Conservation (phyloP, 2,329 filamentous ascomycete species). For the Exserohilum rostratum region DNA sequence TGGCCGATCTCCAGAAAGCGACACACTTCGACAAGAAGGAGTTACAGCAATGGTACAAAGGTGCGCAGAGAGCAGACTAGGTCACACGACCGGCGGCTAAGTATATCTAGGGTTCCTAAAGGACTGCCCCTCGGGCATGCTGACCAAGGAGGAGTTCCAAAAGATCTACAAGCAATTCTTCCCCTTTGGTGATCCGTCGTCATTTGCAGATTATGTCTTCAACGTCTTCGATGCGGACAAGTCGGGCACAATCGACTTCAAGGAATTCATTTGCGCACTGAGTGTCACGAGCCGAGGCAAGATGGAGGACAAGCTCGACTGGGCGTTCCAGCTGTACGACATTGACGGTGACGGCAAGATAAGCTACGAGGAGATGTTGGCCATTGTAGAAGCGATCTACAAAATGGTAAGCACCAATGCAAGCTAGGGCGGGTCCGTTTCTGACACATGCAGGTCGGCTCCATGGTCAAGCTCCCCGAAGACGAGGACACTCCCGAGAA, state of each 20-base stretch:
- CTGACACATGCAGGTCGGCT: constrained; percentile 73
- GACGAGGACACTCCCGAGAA: constrained; percentile 99
- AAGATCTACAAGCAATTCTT: constrained; percentile 99
- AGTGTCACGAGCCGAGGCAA: constrained; percentile 96
- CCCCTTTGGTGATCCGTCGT: constrained; percentile 95
- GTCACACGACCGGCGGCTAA: constrained; percentile 22
- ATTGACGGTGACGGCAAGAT: constrained; percentile 99
- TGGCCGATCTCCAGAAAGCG: constrained; percentile 91
- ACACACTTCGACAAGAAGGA: constrained; percentile 99
- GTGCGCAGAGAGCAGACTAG: constrained; percentile 57
- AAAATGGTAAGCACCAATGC: constrained; percentile 77
- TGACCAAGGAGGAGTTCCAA: constrained; percentile 98
- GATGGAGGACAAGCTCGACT: constrained; percentile 99
- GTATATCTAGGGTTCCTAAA: constrained; percentile 81
- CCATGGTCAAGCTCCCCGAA: constrained; percentile 98
- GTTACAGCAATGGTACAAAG: constrained; percentile 99
- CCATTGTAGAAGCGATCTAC: constrained; percentile 98
- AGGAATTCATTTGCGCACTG: constrained; percentile 98
- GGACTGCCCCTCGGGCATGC: constrained; percentile 94
- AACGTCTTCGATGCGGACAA: constrained; percentile 99
- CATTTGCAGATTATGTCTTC: constrained; percentile 98
- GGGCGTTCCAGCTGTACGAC: constrained; percentile 99
- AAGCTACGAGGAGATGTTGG: constrained; percentile 98
- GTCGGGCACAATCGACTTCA: constrained; percentile 97
- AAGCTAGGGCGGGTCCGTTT: background rate